Evolutionary conservation across 768 basidiomycete genomes (phyloP).

Genomic region (Cystoderma amianthinum): DNA sequence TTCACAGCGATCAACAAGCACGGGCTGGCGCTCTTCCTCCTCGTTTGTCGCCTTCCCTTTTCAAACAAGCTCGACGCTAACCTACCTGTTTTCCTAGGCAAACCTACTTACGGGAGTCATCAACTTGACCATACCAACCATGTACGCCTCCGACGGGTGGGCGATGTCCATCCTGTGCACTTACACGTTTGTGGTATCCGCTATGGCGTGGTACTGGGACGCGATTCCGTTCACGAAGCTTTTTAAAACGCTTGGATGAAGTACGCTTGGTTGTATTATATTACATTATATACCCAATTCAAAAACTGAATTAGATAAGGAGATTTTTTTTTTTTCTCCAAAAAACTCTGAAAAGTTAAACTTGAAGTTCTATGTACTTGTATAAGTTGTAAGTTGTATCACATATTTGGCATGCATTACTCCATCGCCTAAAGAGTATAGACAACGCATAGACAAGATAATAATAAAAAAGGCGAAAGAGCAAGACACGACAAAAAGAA

Average conservation of each 20-base stretch:
- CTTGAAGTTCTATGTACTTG: background rate
- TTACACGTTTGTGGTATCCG: slow-evolving; percentile 57
- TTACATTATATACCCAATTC: no score
- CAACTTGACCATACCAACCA: slow-evolving; percentile 75
- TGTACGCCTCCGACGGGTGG: slow-evolving; percentile 54
- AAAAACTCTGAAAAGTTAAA: background rate
- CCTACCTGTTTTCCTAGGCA: slow-evolving; percentile 40
- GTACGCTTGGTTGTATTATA: no score
- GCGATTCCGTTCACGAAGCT: background rate
- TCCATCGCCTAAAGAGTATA: background rate
- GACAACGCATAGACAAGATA: background rate
- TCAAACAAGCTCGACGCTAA: background rate
- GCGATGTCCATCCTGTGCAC: slow-evolving; percentile 56
- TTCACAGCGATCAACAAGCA: slow-evolving; percentile 83
- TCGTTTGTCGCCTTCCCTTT: slow-evolving; percentile 41
- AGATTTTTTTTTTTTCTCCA: no score
- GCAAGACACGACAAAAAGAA: slow-evolving; percentile 7
- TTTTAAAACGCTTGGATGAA: no score
- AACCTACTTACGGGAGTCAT: slow-evolving; percentile 83
- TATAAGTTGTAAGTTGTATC: background rate
- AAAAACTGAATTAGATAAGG: no score
- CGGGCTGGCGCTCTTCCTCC: slow-evolving; percentile 70
- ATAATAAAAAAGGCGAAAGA: background rate
- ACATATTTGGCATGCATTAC: background rate
- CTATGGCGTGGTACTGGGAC: slow-evolving; percentile 48